Evolutionary conservation across 2,329 filamentous ascomycete species (phyloP).

Genomic region (Talaromyces piceae): DNA sequence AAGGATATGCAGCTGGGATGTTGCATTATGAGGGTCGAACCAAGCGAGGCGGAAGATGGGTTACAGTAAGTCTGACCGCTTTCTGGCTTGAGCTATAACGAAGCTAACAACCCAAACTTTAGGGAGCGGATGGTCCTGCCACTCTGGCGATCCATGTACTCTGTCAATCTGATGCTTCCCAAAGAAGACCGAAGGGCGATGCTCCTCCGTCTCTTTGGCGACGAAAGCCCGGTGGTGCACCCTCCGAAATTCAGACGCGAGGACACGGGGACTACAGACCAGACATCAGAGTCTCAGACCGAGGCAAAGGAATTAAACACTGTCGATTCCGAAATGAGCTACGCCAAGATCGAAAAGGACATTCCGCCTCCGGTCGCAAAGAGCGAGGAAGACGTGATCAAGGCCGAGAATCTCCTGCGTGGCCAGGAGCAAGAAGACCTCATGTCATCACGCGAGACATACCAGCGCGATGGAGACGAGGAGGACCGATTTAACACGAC

Average conservation of each 20-base stretch:
- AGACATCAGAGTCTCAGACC: not conserved
- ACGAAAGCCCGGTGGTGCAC: conserved; percentile 75
- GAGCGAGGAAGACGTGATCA: conserved; percentile 30
- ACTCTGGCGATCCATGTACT: conserved; percentile 87
- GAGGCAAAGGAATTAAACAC: not conserved
- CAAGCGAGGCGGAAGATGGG: conserved; percentile 56
- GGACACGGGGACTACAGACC: not conserved
- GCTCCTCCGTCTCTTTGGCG: conserved; percentile 84
- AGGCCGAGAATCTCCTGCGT: conserved; percentile 31
- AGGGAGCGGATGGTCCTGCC: conserved; percentile 80
- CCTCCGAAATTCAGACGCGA: conserved; percentile 1
- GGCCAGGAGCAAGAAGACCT: conserved; percentile 35
- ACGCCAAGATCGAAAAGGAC: not conserved
- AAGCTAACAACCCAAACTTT: conserved; percentile 16
- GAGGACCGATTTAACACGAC: conserved; percentile 42
- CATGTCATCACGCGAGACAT: conserved; percentile 36
- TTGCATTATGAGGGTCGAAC: conserved; percentile 78
- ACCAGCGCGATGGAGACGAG: conserved; percentile 38
- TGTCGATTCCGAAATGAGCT: conserved; percentile 5
- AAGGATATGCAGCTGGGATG: conserved; percentile 80
- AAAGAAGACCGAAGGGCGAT: conserved; percentile 94
- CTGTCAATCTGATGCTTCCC: conserved; percentile 92
- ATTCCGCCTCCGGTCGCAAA: conserved; percentile 14
- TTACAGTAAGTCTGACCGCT: conserved; percentile 39
- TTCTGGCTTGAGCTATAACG: not conserved